Base-by-base conservation (phyloP, 2,329 filamentous ascomycete species). In the Xylaria hypoxylon region DNA sequence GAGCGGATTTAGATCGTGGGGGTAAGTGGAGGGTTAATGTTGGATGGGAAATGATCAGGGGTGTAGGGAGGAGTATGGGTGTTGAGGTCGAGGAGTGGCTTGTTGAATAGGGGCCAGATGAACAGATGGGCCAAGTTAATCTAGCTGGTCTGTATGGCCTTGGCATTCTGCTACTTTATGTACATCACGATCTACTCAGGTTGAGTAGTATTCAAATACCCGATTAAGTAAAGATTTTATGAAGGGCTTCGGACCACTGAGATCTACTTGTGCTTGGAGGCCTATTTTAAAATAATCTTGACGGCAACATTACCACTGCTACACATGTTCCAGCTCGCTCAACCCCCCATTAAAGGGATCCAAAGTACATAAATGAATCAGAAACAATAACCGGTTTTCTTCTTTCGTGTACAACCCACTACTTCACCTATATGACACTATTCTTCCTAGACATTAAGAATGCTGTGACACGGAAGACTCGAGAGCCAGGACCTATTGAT, bases 31-130 rank as follows among this genome's bases (percentile, higher is more conserved):
- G 90, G 74, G 90, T 94, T 10, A 92, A 92, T 71, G 89, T 92
- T 64, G 88, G 89, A 1, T 94, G 91, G 91, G 93, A 96, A 74
- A 88, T 91, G 68, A 87, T 92, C 6, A 82, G 90, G 67, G 86
- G 84, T 3, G 80, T 96, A 69, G 92, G 91, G 31, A 82, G 92
- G 74, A 90, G 87, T 74, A 86, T 96, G 58, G 90, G 90, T 2
- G 84, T 96, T n/a, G 92, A 94, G 77, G 85, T 94, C 13, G 89
- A 92, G 68, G 92, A 95, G 76, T 94, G 90, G 85, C 79, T 93
- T 62, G 84, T 90, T 55, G 91, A 92, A 69, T 92, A 77, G 61
- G 63, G n/a, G 17, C 22, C 24, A n/a, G 15, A 10, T 5, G 13
- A 50, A 5, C 17, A 26, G 13, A 4, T 19, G 17, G 17, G 35